phyloP scores from a whole-genome alignment of 208 protist species.

The Naegleria gruberi region DNA sequence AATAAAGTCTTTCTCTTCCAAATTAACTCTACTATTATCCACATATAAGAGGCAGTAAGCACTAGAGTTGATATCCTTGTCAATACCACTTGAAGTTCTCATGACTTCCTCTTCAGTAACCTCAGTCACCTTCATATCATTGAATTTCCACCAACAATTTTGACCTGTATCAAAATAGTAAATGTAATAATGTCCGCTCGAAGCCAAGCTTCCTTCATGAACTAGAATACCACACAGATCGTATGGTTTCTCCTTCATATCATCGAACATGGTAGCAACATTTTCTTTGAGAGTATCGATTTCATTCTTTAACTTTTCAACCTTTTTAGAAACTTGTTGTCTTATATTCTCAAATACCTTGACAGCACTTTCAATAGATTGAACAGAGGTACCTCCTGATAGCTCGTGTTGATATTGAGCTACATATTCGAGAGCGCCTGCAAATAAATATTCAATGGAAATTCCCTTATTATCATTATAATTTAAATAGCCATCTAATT shows the following conservation, averaged over 20 bases:
- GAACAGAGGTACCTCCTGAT: not conserved
- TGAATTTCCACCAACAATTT: slow-evolving; percentile 6
- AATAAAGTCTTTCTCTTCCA: not conserved
- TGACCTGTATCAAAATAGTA: not conserved
- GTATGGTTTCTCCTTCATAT: not conserved
- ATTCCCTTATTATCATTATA: not conserved
- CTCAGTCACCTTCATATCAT: not conserved
- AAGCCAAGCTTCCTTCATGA: not conserved
- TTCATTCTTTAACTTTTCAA: not conserved
- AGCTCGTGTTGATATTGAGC: not conserved
- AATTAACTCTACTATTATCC: not conserved
- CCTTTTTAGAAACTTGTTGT: not conserved
- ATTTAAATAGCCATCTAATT: not conserved
- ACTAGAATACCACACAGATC: not conserved
- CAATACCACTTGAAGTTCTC: not conserved
- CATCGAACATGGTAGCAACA: not conserved
- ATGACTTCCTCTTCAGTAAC: not conserved
- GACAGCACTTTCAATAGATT: not conserved
- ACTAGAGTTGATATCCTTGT: not conserved
- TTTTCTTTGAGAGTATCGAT: not conserved
- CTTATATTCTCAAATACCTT: not conserved
- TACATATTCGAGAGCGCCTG: not conserved
- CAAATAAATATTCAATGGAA: not conserved
- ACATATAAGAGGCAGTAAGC: slow-evolving; percentile 1
- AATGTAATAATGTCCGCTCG: not conserved